Conservation (phyloP, 1,139 yeast species). For the Pichia inconspicua region DNA sequence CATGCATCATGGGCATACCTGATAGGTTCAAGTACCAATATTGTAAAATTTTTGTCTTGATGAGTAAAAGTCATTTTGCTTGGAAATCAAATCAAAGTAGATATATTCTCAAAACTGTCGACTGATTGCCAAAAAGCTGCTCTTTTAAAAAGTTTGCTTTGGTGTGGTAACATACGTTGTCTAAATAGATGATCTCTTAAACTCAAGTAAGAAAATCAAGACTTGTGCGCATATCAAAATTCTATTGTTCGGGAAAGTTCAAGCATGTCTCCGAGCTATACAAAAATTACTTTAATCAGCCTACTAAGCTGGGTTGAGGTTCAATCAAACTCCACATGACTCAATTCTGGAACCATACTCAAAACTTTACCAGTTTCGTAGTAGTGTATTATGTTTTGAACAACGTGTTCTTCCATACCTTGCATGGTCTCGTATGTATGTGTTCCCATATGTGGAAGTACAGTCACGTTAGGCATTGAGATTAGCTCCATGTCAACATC, state of each 20-base stretch:
- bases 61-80: conserved; percentile 5
- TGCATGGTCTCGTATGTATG: conserved; percentile 51
- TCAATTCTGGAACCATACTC: conserved; percentile 59
- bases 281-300: too few relatives aligned
- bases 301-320: too few relatives aligned
- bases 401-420: conserved; percentile 48
- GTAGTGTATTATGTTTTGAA: conserved; percentile 36
- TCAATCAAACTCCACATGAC: conserved; percentile 3
- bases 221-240: too few relatives aligned
- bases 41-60: conserved; percentile 37
- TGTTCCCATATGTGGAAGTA: conserved; percentile 82
- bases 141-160: too few relatives aligned
- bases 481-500: conserved; percentile 50
- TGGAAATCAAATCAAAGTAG: too few relatives aligned
- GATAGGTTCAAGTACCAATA: conserved; percentile 51
- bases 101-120: too few relatives aligned
- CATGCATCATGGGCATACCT: conserved; percentile 49
- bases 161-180: too few relatives aligned
- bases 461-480: conserved; percentile 48
- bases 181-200: too few relatives aligned
- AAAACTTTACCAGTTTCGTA: conserved; percentile 53
- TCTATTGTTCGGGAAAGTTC: too few relatives aligned
- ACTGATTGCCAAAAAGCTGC: too few relatives aligned
- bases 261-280: too few relatives aligned
- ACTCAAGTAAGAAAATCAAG: too few relatives aligned